These are phyloP conservation scores for Sporobolus alterniflorus DNA, from an alignment of 202 grass and related monocot genomes.

Conservation along the genomic window DNA sequence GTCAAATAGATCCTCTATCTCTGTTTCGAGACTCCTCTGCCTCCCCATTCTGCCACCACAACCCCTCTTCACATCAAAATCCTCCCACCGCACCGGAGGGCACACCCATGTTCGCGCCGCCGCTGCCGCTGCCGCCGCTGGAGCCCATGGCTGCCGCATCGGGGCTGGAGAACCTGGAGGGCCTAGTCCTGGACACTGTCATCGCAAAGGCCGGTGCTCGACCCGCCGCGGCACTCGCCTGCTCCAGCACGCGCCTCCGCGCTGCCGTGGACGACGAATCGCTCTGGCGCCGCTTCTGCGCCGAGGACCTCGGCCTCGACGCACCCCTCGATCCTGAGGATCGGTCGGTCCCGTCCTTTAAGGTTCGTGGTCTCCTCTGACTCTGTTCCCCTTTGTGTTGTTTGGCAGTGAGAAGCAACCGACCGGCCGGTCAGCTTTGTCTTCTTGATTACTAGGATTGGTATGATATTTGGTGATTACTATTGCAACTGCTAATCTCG, in stretches of 20 bases:
- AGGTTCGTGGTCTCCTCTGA: constrained; percentile 35
- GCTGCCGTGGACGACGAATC: constrained; percentile 51
- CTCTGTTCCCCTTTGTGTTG: background rate
- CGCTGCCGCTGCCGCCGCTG: no score
- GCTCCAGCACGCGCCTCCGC: constrained; percentile 51
- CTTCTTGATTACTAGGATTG: background rate
- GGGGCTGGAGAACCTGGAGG: no score
- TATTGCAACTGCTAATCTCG: background rate
- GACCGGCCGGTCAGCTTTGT: background rate
- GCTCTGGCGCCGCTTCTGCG: constrained; percentile 80
- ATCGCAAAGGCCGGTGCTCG: no score
- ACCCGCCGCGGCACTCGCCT: no score
- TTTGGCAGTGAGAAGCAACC: background rate
- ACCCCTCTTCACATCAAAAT: no score
- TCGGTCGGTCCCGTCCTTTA: constrained; percentile 67
- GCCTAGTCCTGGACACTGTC: no score
- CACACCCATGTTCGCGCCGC: no score
- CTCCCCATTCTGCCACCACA: no score
- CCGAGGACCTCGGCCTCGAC: constrained; percentile 58
- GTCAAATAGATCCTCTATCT: no score
- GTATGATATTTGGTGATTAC: background rate
- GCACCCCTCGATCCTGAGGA: constrained; percentile 65
- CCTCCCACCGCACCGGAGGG: no score
- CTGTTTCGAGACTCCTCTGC: no score
- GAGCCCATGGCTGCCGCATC: no score